Base-by-base conservation (phyloP, 306 rosid species). In the Vicia faba region DNA sequence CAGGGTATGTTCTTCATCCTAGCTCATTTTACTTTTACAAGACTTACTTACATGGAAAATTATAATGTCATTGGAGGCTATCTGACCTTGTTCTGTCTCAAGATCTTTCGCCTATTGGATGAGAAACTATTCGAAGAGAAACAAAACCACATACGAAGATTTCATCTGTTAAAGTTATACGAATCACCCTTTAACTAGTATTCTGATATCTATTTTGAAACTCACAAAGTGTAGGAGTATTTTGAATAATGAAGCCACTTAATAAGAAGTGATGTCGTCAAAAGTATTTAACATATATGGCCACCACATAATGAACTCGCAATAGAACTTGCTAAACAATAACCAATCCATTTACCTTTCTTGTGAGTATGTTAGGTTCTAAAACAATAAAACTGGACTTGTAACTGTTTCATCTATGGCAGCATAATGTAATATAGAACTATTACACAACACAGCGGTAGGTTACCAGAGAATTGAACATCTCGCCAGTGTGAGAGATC, bases 381-480 rank as follows among this genome's bases (percentile, higher is more conserved):
- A 40, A 68, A 61, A 50, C 69, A 66, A 43, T 13, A 5, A 61
- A 31, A 66, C 6, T 26, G 26, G 44, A 43, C 7, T 40, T 59
- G 23, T 48, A 25, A 40, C 4, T 11, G 41, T 50, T 44, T 68
- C 44, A 65, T 15, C 43, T 7, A 35, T 49, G 28, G 60, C 33
- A 58, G 49, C 66, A 68, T 20, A 29, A 13, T 58, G 44, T 1
- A 23, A 55, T 4, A 5, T 4, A 5, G 10, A 71, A 67, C 50
- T 11, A 68, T 62, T 44, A 83, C 48, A 62, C 61, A 0, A 83
- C 80, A 35, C 77, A 78, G 5, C 87, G 89, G 43, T 74, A 78
- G 3, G 73, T 62, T 10, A 44, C 80, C 3, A 51, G 11, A 13
- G 79, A 11, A 7, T 77, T 74, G 78, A 67, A 26, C 54, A 41